Evolutionary conservation across 805 yeast species (phyloP), one percentile per base, ranked within the genome.

Genomic region (Candida corydali): DNA sequence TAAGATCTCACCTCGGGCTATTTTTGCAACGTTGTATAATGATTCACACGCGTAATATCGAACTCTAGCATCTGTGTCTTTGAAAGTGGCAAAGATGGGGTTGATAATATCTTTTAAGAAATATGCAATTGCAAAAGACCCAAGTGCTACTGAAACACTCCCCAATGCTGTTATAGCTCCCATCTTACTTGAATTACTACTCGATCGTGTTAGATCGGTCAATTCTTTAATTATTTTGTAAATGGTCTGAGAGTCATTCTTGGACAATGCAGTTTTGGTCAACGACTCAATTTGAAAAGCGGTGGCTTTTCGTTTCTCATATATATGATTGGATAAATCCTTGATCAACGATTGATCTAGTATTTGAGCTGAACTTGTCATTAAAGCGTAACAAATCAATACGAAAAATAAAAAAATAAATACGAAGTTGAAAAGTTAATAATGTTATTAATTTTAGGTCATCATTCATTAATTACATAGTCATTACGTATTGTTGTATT

Each of bases 91-190:
- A 49, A 93, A 68, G 10, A 93, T 95, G 0, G 98, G 97, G 43
- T 86, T 93, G 44, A 93, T 78, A 39, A 93, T 88, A 36, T 80
- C 85, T 41, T 86, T 93, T 33, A 93, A 61, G 51, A 86, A 91
- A 39, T 68, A 66, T 0, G 96, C 93, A 24, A 93, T 86, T 32
- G 89, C 91, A 47, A 77, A 78, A 27, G 75, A 73, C 2, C 98
- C 97, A 20, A 93, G 62, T 0, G 98, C 98, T 38, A 93, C 89
- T 0, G 96, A 88, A 3, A 88, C 93, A 9, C 96, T 95, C 4
- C 98, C 98, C 14, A 93, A 65, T 0, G 98, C 98, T 46, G 95
- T 91, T 28, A 91, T 70, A 0, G 98, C 97, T 12, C 98, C 98
- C 69, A 88, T 89, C 49, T 96, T 75, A 12, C 69, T 69, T 5